Base-by-base conservation (phyloP, 2,329 filamentous ascomycete species). In the Pseudogymnoascus sp. region DNA sequence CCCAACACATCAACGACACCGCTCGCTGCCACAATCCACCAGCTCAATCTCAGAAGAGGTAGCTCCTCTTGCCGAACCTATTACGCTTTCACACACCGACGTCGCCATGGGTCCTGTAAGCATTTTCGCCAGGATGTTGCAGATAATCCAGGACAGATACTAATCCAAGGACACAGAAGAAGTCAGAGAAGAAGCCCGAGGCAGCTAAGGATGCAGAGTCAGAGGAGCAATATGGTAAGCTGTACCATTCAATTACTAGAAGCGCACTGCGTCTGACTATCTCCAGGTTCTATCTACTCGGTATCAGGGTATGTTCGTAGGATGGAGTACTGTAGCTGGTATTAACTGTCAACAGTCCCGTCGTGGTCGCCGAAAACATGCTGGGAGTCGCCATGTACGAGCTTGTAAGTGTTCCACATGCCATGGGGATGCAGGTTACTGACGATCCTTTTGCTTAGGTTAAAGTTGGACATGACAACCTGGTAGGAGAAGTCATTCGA, bases 371-470 rank as follows among this genome's bases (percentile, higher is more conserved):
- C 76, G 93, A 97, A 82, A 88, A 97, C 79, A 96, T 99, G 93
- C 91, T 93, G 75, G 95, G 95, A 77, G 95, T 95, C 84, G 93
- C 95, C 78, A 99, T 99, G 95, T 97, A 97, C 86, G 95, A 99
- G 81, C 83, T 99, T 81, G 92, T 92, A 82, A 71, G 50, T 57
- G n/a, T 10, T n/a, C 17, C n/a, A 4, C 11, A 15, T 15, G 86
- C 77, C 63, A 64, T 23, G 31, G 63, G 13, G 59, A 35, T 28
- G 38, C 63, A 50, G 42, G 28, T 17, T 26, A 23, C 19, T 64
- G 21, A 35, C 57, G 9, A 31, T 44, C 17, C 33, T 11, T 62
- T 66, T 69, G 40, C 57, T 13, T 72, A 93, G 90, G 93, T 96
- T 76, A 89, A 85, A 80, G 93, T 99, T 71, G 93, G 95, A 71